Conservation (phyloP, 345 rosid genomes). For the Citrus medica region DNA sequence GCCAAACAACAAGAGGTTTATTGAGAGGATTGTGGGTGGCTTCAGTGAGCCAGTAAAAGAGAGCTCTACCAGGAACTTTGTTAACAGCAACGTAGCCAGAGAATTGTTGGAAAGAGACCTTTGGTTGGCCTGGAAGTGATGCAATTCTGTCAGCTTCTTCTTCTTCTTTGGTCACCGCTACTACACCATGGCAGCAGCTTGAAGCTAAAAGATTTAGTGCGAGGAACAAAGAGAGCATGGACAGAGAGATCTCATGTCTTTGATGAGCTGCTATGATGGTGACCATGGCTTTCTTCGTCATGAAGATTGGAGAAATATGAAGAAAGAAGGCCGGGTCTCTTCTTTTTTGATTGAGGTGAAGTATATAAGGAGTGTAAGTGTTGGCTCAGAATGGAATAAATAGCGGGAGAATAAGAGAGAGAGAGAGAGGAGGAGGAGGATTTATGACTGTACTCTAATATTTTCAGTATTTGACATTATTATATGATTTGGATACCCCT, state of each 20-base stretch:
- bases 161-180: constrained; percentile 29
- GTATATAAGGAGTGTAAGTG: constrained; percentile 2
- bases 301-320: background rate
- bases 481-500: background rate
- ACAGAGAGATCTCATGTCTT: constrained; percentile 24
- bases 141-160: constrained; percentile 70
- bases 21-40: constrained; percentile 46
- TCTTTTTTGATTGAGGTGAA: constrained; percentile 10
- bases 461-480: background rate
- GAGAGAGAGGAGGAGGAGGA: background rate
- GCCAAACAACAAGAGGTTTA: constrained; percentile 90
- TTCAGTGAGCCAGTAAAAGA: constrained; percentile 97
- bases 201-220: background rate
- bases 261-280: constrained; percentile 29
- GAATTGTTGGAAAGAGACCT: constrained; percentile 80
- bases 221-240: constrained; percentile 22
- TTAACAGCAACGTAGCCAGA: constrained; percentile 87
- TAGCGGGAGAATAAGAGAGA: constrained; percentile 12
- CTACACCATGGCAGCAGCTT: constrained; percentile 9
- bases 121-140: constrained; percentile 92
- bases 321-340: constrained; percentile 2
- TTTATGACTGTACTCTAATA: background rate
- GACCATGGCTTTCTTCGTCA: background rate
- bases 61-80: constrained; percentile 66
- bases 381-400: constrained; percentile 22